phyloP scores from a whole-genome alignment of 352 stramenopile species.

The Globisporangium mamillatum region DNA sequence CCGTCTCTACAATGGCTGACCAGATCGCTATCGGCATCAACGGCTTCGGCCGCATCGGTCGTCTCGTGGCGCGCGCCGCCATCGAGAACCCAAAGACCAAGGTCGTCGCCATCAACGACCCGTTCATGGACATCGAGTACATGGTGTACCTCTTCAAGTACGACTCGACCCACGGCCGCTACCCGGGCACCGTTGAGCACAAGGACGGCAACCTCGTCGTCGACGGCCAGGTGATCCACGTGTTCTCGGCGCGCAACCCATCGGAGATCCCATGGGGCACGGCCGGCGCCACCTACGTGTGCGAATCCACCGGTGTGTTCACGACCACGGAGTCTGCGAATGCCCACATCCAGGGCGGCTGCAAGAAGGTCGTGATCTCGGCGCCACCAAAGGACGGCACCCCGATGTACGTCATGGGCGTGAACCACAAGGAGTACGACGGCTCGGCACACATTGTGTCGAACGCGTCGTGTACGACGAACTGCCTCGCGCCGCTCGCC shows the following conservation, averaged over 20 bases:
- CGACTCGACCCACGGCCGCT: constrained; percentile 94
- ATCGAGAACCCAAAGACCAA: constrained; percentile 51
- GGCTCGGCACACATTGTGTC: constrained; percentile 74
- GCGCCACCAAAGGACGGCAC: constrained; percentile 91
- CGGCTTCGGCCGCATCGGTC: constrained; percentile 56
- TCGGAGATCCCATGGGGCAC: constrained; percentile 72
- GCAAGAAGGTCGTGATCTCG: constrained; percentile 97
- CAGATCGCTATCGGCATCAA: constrained; percentile 53
- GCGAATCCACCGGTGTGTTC: constrained; percentile 96
- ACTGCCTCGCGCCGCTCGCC: constrained; percentile 58
- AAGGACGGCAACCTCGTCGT: constrained; percentile 80
- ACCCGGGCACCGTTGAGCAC: constrained; percentile 82
- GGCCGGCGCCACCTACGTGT: constrained; percentile 92
- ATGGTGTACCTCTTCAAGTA: constrained; percentile 96
- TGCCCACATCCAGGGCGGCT: constrained; percentile 87
- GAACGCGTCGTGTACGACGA: constrained; percentile 79
- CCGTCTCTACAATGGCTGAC: constrained; percentile 23
- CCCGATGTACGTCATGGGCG: constrained; percentile 96
- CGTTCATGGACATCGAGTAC: constrained; percentile 61
- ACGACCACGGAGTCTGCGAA: constrained; percentile 84
- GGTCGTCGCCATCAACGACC: constrained; percentile 56
- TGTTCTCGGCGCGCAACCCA: constrained; percentile 46
- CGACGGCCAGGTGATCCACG: constrained; percentile 41
- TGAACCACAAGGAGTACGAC: constrained; percentile 93
- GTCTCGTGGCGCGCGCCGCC: constrained; percentile 43